Evolutionary conservation across 805 yeast species (phyloP).

Genomic region (Saccharomyces kudriavzevii): DNA sequence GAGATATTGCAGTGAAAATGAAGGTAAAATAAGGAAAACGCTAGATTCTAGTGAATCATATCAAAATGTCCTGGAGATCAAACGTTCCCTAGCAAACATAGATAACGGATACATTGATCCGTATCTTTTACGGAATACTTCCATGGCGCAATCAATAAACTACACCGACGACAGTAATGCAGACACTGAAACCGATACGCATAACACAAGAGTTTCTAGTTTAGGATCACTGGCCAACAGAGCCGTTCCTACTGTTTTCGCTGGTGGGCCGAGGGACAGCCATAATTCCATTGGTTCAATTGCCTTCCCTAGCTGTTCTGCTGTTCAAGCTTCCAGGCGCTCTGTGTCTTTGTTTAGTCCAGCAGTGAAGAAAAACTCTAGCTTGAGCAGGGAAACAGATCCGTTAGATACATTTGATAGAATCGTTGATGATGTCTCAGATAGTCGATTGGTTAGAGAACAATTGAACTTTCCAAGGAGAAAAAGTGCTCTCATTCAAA

Average conservation of each 20-base stretch:
- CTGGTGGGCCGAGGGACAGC: slow-evolving; percentile 23
- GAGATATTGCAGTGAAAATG: slow-evolving; percentile 19
- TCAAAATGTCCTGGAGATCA: slow-evolving; percentile 39
- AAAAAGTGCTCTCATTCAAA: neutral
- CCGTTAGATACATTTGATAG: neutral
- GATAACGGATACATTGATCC: slow-evolving; percentile 61
- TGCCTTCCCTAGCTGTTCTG: slow-evolving; percentile 8
- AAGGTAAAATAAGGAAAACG: slow-evolving; percentile 15
- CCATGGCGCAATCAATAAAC: slow-evolving; percentile 22
- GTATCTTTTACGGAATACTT: slow-evolving; percentile 42
- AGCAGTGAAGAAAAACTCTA: slow-evolving; percentile 18
- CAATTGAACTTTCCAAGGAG: neutral
- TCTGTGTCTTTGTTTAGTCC: slow-evolving; percentile 8
- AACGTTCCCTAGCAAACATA: slow-evolving; percentile 46
- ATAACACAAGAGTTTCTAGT: neutral
- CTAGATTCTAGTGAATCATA: slow-evolving; percentile 24
- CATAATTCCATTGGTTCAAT: slow-evolving; percentile 18
- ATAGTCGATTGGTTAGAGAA: neutral
- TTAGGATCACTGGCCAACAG: slow-evolving; percentile 1
- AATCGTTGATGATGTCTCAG: neutral
- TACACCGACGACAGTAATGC: neutral
- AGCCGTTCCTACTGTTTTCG: slow-evolving; percentile 15
- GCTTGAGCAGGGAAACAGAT: slow-evolving; percentile 22
- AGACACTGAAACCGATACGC: neutral
- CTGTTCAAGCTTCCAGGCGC: slow-evolving; percentile 6